These are phyloP conservation scores for Austropuccinia psidii DNA, from an alignment of 1,284 basidiomycete species.

Conservation along the genomic window DNA sequence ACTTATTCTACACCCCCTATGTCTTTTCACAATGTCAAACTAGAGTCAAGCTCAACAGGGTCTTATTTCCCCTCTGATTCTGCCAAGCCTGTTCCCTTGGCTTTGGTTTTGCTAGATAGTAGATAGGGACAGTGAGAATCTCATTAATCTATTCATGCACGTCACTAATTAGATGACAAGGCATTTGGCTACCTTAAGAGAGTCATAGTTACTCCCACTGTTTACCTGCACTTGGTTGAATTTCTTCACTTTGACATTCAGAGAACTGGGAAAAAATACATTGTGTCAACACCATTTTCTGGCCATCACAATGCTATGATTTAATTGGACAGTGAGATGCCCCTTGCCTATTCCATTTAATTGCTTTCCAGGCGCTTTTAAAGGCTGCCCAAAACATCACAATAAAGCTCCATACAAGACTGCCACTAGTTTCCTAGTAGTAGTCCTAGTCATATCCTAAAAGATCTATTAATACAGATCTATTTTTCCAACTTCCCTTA, in stretches of 20 bases:
- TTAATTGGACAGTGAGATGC: slow-evolving; percentile 62
- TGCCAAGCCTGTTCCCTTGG: slow-evolving; percentile 40
- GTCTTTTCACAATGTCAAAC: slow-evolving; percentile 62
- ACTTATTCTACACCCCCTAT: slow-evolving; percentile 60
- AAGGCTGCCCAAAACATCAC: slow-evolving; percentile 53
- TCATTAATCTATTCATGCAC: slow-evolving; percentile 40
- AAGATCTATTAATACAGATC: slow-evolving; percentile 53
- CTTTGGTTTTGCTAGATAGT: slow-evolving; percentile 40
- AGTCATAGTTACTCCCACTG: slow-evolving; percentile 59
- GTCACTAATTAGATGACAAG: slow-evolving; percentile 45
- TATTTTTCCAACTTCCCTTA: slow-evolving; percentile 58
- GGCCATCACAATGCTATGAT: slow-evolving; percentile 60
- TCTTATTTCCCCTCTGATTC: slow-evolving; percentile 58
- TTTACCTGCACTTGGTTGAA: slow-evolving; percentile 57
- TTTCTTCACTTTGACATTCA: slow-evolving; percentile 62
- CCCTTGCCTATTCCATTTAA: slow-evolving; percentile 60
- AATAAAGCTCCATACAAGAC: slow-evolving; percentile 51
- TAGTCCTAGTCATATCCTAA: slow-evolving; percentile 47
- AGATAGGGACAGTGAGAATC: slow-evolving; percentile 40
- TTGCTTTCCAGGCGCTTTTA: slow-evolving; percentile 52
- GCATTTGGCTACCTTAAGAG: slow-evolving; percentile 59
- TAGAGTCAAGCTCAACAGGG: slow-evolving; percentile 47
- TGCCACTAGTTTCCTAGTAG: slow-evolving; percentile 47
- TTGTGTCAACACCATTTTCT: slow-evolving; percentile 59
- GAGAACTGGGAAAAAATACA: slow-evolving; percentile 62